Evolutionary conservation across 345 rosid species (phyloP), one percentile per base, ranked within the genome.

Genomic region (Schrenkiella parvula): DNA sequence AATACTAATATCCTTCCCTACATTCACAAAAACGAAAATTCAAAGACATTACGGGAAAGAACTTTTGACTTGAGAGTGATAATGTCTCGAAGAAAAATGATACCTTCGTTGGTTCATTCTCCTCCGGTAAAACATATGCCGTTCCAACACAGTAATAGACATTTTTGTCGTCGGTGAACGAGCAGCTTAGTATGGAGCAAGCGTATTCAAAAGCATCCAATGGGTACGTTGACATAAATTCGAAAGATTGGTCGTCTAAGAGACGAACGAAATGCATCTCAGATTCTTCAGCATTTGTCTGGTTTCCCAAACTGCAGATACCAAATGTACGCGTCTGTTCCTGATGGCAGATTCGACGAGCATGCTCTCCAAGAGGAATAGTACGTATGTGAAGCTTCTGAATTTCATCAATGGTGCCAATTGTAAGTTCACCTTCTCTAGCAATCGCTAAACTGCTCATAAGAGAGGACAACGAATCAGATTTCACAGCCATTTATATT

Each of bases 361-460:
- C 91, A 67, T 95, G 96, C 80, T 95, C 99, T 66, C 99, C 97
- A 32, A 95, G 85, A 8, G 99, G 99, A 77, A 95, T 91, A 50
- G 99, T 83, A 63, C 99, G 98, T 64, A 95, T 95, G 73, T 95
- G 99, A 81, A 95, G 99, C 88, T 95, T 95, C 81, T 92, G 99
- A 70, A 92, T 92, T 76, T 95, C 99, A 86, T 95, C 99, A 47
- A 95, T 95, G 63, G 99, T 91, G 59, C 98, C 99, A 55, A 95
- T 95, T 2, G 93, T 87, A 80, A 95, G 99, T 74, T 92, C 98
- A 5, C 98, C 99, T 83, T 88, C 98, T 74, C 89, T 95, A 15
- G 99, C 99, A 79, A 95, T 89, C 11, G 98, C 99, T 19, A 95
- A 88, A 72, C 99, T 95, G 90, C 74, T 72, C 71, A 71, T 34